Percentiles rank a stretch among this genome's conserved stretches.
Evolutionary conservation across 2,329 filamentous ascomycete species (phyloP).

Genomic region (Talaromyces verruculosus): DNA sequence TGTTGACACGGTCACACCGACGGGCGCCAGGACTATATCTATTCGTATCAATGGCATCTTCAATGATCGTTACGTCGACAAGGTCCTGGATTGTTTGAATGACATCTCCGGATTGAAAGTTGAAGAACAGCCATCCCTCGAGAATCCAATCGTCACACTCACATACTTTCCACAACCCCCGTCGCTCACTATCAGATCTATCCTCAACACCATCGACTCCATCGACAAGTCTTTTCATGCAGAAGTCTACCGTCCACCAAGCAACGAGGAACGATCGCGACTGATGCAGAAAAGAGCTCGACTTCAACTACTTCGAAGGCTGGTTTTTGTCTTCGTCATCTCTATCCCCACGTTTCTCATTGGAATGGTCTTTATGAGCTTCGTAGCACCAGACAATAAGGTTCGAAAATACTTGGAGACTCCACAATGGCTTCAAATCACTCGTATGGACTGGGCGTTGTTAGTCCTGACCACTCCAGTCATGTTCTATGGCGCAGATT

Average conservation of each 20-base stretch:
- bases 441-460: conserved; percentile 72
- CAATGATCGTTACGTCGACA: conserved; percentile 67
- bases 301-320: conserved; percentile 64
- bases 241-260: conserved; percentile 74
- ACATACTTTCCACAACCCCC: conserved; percentile 69
- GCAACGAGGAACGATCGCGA: conserved; percentile 76
- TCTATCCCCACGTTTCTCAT: conserved; percentile 85
- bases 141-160: conserved; percentile 68
- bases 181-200: conserved; percentile 69
- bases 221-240: conserved; percentile 66
- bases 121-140: conserved; percentile 51
- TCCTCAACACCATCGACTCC: conserved; percentile 66
- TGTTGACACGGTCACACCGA: conserved; percentile 50
- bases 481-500: conserved; percentile 81
- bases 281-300: conserved; percentile 70
- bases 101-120: conserved; percentile 43
- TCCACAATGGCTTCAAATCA: conserved; percentile 66
- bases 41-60: conserved; percentile 71
- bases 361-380: conserved; percentile 86
- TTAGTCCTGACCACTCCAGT: conserved; percentile 81
- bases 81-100: conserved; percentile 37
- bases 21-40: conserved; percentile 57
- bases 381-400: conserved; percentile 62
- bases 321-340: conserved; percentile 67
- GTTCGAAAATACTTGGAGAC: conserved; percentile 67